Conservation (phyloP, 2,329 filamentous ascomycete genomes). For the Chaetomium globosum region DNA sequence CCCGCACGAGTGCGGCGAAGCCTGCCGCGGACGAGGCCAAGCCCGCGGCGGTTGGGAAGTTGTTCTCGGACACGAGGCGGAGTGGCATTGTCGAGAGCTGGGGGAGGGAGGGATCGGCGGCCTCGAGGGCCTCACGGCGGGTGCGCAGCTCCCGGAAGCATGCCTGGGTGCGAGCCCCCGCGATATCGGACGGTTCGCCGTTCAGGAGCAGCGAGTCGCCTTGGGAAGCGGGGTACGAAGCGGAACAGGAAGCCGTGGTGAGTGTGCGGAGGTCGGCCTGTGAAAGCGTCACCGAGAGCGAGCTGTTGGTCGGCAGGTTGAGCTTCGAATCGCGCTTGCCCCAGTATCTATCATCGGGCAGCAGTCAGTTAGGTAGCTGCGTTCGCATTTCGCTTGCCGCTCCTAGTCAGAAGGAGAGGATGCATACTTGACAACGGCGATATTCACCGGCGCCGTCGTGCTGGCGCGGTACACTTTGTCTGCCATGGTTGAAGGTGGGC, state of each 20-base stretch:
- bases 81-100: slow-evolving; percentile 77
- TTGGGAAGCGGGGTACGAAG: slow-evolving; percentile 60
- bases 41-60: slow-evolving; percentile 96
- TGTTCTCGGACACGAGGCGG: slow-evolving; percentile 92
- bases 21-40: slow-evolving; percentile 73
- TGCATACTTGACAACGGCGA: slow-evolving; percentile 88
- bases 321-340: slow-evolving; percentile 92
- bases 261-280: slow-evolving; percentile 92
- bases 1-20: slow-evolving; percentile 73
- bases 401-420: not conserved
- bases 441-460: slow-evolving; percentile 96
- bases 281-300: slow-evolving; percentile 92
- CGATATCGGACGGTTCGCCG: slow-evolving; percentile 77
- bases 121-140: slow-evolving; percentile 76
- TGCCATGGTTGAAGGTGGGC: slow-evolving; percentile 30
- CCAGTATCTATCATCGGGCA: slow-evolving; percentile 69
- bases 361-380: slow-evolving; percentile 25
- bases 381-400: not conserved
- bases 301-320: slow-evolving; percentile 97
- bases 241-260: slow-evolving; percentile 90
- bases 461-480: slow-evolving; percentile 79
- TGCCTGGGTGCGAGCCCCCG: slow-evolving; percentile 86
- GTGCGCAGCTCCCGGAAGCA: slow-evolving; percentile 85
- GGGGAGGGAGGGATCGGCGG: slow-evolving; percentile 70
- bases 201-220: slow-evolving; percentile 81